Base-by-base conservation (phyloP, 2,329 filamentous ascomycete genomes). In the Neonectria faginata region DNA sequence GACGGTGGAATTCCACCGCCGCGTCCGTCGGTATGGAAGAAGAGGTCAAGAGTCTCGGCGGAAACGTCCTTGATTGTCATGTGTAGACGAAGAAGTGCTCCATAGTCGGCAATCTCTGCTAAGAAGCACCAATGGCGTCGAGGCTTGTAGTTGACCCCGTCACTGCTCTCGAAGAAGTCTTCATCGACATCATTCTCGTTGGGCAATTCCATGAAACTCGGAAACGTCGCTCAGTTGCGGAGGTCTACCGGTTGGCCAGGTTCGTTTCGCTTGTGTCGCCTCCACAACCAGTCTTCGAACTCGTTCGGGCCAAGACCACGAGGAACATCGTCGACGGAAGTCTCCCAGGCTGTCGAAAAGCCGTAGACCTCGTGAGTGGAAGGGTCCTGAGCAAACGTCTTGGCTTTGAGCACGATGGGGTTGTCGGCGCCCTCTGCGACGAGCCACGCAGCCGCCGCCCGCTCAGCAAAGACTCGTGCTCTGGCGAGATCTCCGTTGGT, bases 111-210 rank as follows among this genome's bases (percentile, higher is more conserved):
- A 14, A 71, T 68, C 22, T 71, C 65, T 12, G 47, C 67, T 0
- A 71, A 22, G 12, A 71, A 64, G 2, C 41, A 55, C 69, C 69
- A 71, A 53, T 68, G 61, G 18, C 54, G 60, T 2, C 45, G 25
- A 16, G 57, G 60, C 8, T 39, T 27, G 27, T 55, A 62, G 14
- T 5, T 41, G 7, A 39, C 42, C 2, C 41, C 31, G 9, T 33
- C n/a, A 1, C 9, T 16, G 8, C 22, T 5, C 12, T 53, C 29
- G 20, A 47, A 69, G 33, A 57, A 58, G 5, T 54, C 41, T 14
- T 27, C 55, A 11, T 44, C 25, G 0, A 27, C 9, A 2, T 31
- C n/a, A 1, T 45, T 50, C 0, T 56, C 11, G 3, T 44, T 11
- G 0, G 68, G 56, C 2, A 65, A 53, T 1, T 54, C 39, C 1